Base-by-base conservation (phyloP, 345 rosid species). In the Eucalyptus curtisii region DNA sequence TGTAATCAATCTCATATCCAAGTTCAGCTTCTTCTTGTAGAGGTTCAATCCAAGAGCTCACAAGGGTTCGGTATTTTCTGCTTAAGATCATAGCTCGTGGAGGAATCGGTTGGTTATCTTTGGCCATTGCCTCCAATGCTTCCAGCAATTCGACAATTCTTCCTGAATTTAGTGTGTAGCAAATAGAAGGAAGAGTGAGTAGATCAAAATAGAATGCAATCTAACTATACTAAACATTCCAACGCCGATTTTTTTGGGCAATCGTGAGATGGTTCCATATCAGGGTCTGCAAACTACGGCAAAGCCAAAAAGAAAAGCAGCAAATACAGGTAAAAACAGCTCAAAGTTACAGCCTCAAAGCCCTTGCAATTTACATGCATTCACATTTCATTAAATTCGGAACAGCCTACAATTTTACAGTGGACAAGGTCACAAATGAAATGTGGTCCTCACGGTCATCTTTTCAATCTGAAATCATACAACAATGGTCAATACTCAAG, bases 1-100 rank as follows among this genome's bases (percentile, higher is more conserved):
- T 89, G 89, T 97, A 96, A 92, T 96, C 99, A 90, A 96, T 95
- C 93, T 97, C 96, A 47, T 93, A 95, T 87, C 99, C 99, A 89
- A 94, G 99, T 90, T 96, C 98, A 91, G 99, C 99, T 93, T 97
- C 99, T 91, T 96, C 98, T 92, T 96, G 97, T 87, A 96, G 92
- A 90, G 99, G 99, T 91, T 97, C 98, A 85, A 97, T 97, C 99
- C 99, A 97, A 8, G 98, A 97, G 94, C 99, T 97, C 91, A 96
- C 99, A 90, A 96, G 89, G 61, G 99, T 95, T 47, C 98, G 95
- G 89, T 97, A 97, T 90, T 96, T 97, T 95, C 96, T 95, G 93
- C 96, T 96, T 92, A 96, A 91, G 88, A 96, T 95, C 99, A 96
- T 97, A 89, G 98, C 99, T 91, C 99, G 92, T 66, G 96, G 94